Evolutionary conservation across 768 basidiomycete genomes (phyloP).

Genomic region (Flagelloscypha sp.): DNA sequence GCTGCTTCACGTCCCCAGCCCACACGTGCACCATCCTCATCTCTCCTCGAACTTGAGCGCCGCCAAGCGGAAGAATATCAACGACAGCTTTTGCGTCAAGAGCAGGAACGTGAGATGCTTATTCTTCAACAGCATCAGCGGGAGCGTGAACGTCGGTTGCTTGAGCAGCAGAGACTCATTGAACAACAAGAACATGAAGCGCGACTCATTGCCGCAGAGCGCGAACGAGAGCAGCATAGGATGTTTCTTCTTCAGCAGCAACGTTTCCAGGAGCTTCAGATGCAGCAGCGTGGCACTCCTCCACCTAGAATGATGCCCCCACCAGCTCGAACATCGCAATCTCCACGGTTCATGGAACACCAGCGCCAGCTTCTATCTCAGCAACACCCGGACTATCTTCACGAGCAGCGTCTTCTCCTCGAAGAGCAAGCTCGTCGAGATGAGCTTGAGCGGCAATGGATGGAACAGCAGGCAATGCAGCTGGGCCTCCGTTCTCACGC

Average conservation of each 20-base stretch:
- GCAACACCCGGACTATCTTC: conserved; percentile 61
- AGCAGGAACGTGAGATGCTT: conserved; percentile 18
- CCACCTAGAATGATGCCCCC: conserved; percentile 69
- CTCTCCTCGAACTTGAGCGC: too few relatives aligned
- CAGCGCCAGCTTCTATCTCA: conserved; percentile 60
- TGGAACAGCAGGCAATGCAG: conserved; percentile 44
- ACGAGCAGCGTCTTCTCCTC: conserved; percentile 47
- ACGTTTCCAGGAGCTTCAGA: conserved; percentile 33
- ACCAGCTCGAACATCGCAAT: too few relatives aligned
- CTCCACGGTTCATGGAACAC: conserved; percentile 73
- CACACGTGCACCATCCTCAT: too few relatives aligned
- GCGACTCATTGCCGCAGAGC: conserved; percentile 13
- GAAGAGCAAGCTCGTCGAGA: conserved; percentile 60
- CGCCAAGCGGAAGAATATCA: conserved; percentile 24
- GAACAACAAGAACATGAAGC: conserved; percentile 21
- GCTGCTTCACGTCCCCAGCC: conserved; percentile 48
- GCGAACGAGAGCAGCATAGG: conserved; percentile 22
- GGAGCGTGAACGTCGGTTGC: conserved; percentile 32
- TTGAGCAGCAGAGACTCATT: conserved; percentile 27
- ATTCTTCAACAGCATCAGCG: conserved; percentile 40
- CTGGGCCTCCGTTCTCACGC: conserved; percentile 31
- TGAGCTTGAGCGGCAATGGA: conserved; percentile 57
- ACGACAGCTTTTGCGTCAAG: conserved; percentile 32
- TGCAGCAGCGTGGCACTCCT: conserved; percentile 48
- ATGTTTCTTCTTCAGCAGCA: conserved; percentile 30